Evolutionary conservation across 208 protist genomes (phyloP), one percentile per base, ranked within the genome.

Genomic region (Trypanosoma lewisi): DNA sequence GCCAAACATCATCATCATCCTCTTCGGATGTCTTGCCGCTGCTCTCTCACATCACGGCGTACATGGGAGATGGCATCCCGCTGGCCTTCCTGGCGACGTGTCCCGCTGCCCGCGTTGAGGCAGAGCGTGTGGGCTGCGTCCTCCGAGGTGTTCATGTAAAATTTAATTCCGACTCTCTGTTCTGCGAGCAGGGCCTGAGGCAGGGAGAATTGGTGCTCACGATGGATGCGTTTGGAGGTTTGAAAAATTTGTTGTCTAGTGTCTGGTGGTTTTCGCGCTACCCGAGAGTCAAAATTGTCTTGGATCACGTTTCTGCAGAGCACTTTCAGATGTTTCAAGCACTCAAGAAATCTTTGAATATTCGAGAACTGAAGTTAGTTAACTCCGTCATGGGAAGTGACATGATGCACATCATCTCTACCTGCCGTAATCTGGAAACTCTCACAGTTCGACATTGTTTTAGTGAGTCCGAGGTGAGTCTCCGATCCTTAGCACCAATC

Each of bases 211-310:
- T 69, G 3, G 50, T 58, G 16, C 39, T 72, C 9, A 61, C n/a
- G n/a, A 12, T 39, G 14, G 33, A 51, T 51, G 59, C 37, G 0
- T 17, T 21, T 28, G 39, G 42, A 45, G 39, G 50, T 49, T 21
- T 72, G 25, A 36, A 72, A 44, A 23, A 58, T 30, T 64, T 65
- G 14, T 37, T 75, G 0, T 41, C 75, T 1, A 64, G 75, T 5
- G 64, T 73, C 34, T 94, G 87, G 87, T 94, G 87, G 84, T 70
- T 86, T n/a, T 74, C 82, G 4, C 78, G 80, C 7, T 89, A 94
- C 70, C 71, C 76, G 54, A 72, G 70, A 2, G 63, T 89, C 3
- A 82, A 72, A n/a, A 77, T 94, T 23, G 73, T 69, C 0, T 62
- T 94, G 11, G 70, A 80, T 14, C 80, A 80, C 39, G 58, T 85